Percentiles rank a stretch among this genome's conserved stretches.
Evolutionary conservation across 1,139 yeast species (phyloP).

Genomic region (Debaryomyces fabryi): DNA sequence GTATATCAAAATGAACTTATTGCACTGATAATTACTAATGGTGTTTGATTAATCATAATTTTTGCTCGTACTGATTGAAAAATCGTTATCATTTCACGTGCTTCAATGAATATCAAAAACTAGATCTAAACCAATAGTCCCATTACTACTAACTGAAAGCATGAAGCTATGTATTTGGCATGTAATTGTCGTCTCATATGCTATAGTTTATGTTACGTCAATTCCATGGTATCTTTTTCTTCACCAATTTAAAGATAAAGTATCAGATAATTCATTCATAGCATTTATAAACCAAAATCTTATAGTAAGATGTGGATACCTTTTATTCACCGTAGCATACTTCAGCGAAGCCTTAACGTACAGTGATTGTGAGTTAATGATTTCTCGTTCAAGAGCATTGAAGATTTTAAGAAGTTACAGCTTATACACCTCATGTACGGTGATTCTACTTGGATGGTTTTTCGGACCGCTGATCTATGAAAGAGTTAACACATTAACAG

Average conservation of each 20-base stretch:
- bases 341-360: conserved; percentile 4
- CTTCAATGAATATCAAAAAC: background rate
- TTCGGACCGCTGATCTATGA: conserved; percentile 52
- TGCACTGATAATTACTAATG: background rate
- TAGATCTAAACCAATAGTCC: background rate
- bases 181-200: conserved; percentile 14
- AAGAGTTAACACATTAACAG: conserved; percentile 38
- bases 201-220: conserved; percentile 19
- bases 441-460: conserved; percentile 41
- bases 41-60: background rate
- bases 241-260: conserved; percentile 13
- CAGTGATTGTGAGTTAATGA: background rate
- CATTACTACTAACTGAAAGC: background rate
- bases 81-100: conserved; percentile 12
- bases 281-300: conserved; percentile 22
- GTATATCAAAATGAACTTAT: background rate
- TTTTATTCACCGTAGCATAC: conserved; percentile 30
- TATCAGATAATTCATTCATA: conserved; percentile 20
- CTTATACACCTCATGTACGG: conserved; percentile 19
- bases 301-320: conserved; percentile 30
- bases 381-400: background rate
- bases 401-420: conserved; percentile 18
- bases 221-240: conserved; percentile 21
- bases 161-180: conserved; percentile 11
- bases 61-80: background rate